Evolutionary conservation across 805 yeast genomes (phyloP), one percentile per base, ranked within the genome.

Genomic region (Metschnikowia similis): DNA sequence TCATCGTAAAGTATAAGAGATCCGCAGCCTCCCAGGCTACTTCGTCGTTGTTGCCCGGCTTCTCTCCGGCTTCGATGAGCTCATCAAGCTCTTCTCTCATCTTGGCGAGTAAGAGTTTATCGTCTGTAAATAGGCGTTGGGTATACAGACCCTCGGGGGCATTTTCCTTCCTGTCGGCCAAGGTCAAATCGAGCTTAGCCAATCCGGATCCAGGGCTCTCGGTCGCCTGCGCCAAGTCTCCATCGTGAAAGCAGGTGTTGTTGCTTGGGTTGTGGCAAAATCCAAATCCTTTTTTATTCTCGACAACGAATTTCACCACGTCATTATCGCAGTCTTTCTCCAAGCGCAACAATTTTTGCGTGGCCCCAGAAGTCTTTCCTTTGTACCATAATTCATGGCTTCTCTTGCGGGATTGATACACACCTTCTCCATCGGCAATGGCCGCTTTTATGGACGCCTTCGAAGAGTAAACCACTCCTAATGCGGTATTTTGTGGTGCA

Each of bases 11-110:
- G 59, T 81, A 81, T 28, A 81, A 56, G 66, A 94, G 76, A 66
- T 94, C 99, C 8, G 99, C 99, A 47, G 96, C 92, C 71, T 94
- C 99, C 97, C 97, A 94, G 0, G 98, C 86, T 48, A 89, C 79
- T 50, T 92, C 74, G 31, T 63, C 60, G 43, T 56, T 60, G 36
- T 61, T 50, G 29, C 61, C 49, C 45, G 59, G 74, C 1, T 78
- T 79, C 59, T 61, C 54, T 11, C 75, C 75, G 14, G 99, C 98
- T 51, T 90, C 97, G 31, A 90, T 82, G 54, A 94, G 80, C 69
- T 94, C 99, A 62, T 92, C 97, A 40, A 97, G 95, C 70, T 94
- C 99, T 71, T 94, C 99, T 66, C 83, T 82, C 70, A 94, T 85
- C 75, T 94, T 89, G 27, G 98, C 97, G 49, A 77, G 74, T 58